These are phyloP conservation scores for Platanthera guangdongensis DNA, from an alignment of 106 monocot genomes.

Conservation along the genomic window DNA sequence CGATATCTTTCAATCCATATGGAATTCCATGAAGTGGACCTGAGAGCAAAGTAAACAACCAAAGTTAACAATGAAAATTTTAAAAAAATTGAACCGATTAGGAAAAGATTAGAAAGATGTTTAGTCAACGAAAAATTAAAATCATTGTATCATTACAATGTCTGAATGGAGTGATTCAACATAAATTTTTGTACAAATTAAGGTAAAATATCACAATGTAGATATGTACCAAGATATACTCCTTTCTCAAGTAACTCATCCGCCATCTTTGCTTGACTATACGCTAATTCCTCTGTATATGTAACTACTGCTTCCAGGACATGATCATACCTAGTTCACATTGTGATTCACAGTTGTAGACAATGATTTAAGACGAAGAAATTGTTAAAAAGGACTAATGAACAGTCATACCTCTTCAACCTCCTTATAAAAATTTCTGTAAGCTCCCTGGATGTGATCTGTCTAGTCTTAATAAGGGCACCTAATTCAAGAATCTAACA, in stretches of 20 bases:
- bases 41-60: slow-evolving; percentile 8
- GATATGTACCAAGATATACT: slow-evolving; percentile 62
- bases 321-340: slow-evolving; percentile 50
- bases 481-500: slow-evolving; percentile 81
- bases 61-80: neutral
- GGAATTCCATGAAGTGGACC: slow-evolving; percentile 98
- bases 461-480: slow-evolving; percentile 63
- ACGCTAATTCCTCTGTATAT: slow-evolving; percentile 74
- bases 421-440: slow-evolving; percentile 62
- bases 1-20: slow-evolving; percentile 89
- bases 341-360: neutral
- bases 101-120: neutral
- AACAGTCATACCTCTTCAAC: slow-evolving; percentile 52
- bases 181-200: neutral
- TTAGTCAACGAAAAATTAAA: neutral
- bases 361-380: too few relatives aligned
- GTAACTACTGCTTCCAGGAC: slow-evolving; percentile 75
- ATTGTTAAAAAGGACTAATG: neutral
- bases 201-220: neutral
- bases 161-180: neutral
- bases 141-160: neutral
- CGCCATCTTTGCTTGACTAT: slow-evolving; percentile 64
- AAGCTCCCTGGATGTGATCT: slow-evolving; percentile 76
- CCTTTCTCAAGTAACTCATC: slow-evolving; percentile 73
- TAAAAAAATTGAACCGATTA: neutral